phyloP scores from a whole-genome alignment of 495 filamentous ascomycete genomes.

The Pyronema domesticum region DNA sequence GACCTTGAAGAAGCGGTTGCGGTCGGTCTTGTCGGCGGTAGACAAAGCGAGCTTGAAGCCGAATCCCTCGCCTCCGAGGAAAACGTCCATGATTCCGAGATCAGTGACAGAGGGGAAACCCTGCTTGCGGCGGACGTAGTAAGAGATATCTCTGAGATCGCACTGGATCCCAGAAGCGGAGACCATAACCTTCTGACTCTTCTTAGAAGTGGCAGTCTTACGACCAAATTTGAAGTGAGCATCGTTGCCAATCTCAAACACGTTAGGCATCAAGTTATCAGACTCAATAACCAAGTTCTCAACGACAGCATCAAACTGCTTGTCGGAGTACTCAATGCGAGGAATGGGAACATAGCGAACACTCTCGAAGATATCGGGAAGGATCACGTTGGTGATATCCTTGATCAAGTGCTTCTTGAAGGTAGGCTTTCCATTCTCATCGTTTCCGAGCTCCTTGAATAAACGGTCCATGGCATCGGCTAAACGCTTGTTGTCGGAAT shows the following conservation, averaged over 20 bases:
- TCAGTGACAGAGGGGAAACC: slow-evolving; percentile 87
- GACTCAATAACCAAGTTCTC: slow-evolving; percentile 92
- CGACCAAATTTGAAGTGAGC: slow-evolving; percentile 94
- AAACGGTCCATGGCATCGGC: slow-evolving; percentile 59
- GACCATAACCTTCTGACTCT: slow-evolving; percentile 64
- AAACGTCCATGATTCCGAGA: slow-evolving; percentile 75
- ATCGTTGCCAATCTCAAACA: slow-evolving; percentile 75
- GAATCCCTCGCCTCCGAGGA: slow-evolving; percentile 73
- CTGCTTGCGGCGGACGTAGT: slow-evolving; percentile 89
- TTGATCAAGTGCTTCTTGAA: slow-evolving; percentile 89
- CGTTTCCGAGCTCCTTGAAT: slow-evolving; percentile 72
- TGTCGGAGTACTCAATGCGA: slow-evolving; percentile 81
- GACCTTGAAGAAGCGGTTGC: slow-evolving; percentile 77
- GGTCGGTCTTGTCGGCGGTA: slow-evolving; percentile 57
- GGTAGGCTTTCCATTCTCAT: slow-evolving; percentile 60
- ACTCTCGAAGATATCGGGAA: slow-evolving; percentile 71
- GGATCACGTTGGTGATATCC: slow-evolving; percentile 70
- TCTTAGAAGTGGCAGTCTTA: slow-evolving; percentile 63
- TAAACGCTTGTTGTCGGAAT: slow-evolving; percentile 70
- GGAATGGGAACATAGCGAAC: slow-evolving; percentile 86
- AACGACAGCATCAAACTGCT: slow-evolving; percentile 66
- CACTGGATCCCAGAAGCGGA: slow-evolving; percentile 79
- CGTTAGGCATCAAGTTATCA: slow-evolving; percentile 93
- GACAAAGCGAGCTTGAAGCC: slow-evolving; percentile 83
- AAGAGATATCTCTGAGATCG: slow-evolving; percentile 74